Conservation (phyloP, 768 basidiomycete species). For the Boletellus sp. region DNA sequence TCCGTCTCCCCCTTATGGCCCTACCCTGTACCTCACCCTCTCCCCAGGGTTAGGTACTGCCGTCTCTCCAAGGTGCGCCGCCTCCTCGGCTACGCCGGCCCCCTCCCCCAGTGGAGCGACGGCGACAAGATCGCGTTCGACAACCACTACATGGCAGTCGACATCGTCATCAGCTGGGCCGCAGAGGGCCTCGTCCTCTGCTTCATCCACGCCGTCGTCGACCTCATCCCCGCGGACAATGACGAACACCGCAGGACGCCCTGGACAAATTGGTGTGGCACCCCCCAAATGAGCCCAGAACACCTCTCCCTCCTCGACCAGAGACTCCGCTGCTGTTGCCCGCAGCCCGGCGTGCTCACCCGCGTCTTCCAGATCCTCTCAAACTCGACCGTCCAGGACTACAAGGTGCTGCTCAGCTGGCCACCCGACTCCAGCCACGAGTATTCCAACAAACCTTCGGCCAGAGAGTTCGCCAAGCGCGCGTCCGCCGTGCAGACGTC, state of each 20-base stretch:
- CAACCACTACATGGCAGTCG: constrained; percentile 77
- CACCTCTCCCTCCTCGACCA: constrained; percentile 59
- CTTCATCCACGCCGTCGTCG: constrained; percentile 81
- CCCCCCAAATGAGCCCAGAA: constrained; percentile 54
- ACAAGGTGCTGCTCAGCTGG: constrained; percentile 68
- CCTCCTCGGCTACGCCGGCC: constrained; percentile 63
- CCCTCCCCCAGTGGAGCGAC: constrained; percentile 52
- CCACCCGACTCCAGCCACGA: constrained; percentile 55
- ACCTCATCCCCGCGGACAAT: constrained; percentile 67
- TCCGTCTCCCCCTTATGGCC: constrained; percentile 23
- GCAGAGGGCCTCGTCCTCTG: constrained; percentile 84
- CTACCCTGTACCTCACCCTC: constrained; percentile 22
- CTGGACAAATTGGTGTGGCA: constrained; percentile 91
- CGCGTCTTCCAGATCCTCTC: constrained; percentile 78
- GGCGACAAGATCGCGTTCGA: constrained; percentile 69
- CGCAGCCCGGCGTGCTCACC: constrained; percentile 47
- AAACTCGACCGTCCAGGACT: constrained; percentile 47
- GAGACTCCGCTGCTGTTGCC: constrained; percentile 53
- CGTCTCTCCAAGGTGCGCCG: constrained; percentile 72
- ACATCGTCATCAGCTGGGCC: constrained; percentile 88
- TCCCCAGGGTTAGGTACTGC: constrained; percentile 68
- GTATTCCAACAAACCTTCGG: constrained; percentile 39
- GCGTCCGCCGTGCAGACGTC: constrained; percentile 60
- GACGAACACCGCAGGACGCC: constrained; percentile 68
- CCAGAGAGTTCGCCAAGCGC: constrained; percentile 51